Percentiles rank a stretch among this genome's conserved stretches.
These are phyloP conservation scores for Fusarium nelsonii DNA, from an alignment of 2,329 filamentous ascomycete species.

Conservation along the genomic window DNA sequence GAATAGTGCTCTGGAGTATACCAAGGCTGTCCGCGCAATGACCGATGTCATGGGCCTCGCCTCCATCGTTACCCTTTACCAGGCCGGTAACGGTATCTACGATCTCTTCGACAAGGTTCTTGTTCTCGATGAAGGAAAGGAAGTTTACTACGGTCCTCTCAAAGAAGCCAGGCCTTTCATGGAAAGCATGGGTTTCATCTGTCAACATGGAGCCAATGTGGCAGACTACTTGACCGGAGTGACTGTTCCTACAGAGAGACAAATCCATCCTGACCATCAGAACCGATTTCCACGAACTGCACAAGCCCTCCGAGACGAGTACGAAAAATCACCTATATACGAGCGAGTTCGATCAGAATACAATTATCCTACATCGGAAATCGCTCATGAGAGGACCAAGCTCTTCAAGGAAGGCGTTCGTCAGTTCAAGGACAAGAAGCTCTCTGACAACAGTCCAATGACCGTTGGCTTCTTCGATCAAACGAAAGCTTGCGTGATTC, in stretches of 20 bases:
- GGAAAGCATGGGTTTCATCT: slow-evolving; percentile 73
- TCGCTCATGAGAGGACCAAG: slow-evolving; percentile 62
- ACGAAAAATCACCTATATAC: slow-evolving; percentile 65
- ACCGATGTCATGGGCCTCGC: slow-evolving; percentile 71
- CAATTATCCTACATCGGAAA: slow-evolving; percentile 64
- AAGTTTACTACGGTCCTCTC: slow-evolving; percentile 74
- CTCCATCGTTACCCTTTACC: slow-evolving; percentile 75
- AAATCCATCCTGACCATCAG: slow-evolving; percentile 62
- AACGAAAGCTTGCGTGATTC: slow-evolving; percentile 65
- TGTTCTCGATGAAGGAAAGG: slow-evolving; percentile 73
- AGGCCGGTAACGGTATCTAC: slow-evolving; percentile 78
- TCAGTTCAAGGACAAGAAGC: slow-evolving; percentile 66
- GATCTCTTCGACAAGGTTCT: slow-evolving; percentile 78
- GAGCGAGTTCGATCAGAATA: slow-evolving; percentile 67
- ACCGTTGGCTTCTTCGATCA: slow-evolving; percentile 68
- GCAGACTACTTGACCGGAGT: slow-evolving; percentile 76
- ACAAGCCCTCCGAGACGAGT: slow-evolving; percentile 59
- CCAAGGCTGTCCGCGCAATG: slow-evolving; percentile 71
- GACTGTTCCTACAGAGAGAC: slow-evolving; percentile 75
- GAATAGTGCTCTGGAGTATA: slow-evolving; percentile 67
- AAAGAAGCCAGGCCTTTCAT: slow-evolving; percentile 72
- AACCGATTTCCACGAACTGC: slow-evolving; percentile 60
- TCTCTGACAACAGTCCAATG: slow-evolving; percentile 66
- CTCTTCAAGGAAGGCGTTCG: slow-evolving; percentile 66
- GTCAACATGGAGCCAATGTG: slow-evolving; percentile 70